phyloP scores from a whole-genome alignment of 352 stramenopile species.

The Pythium dissotocum region DNA sequence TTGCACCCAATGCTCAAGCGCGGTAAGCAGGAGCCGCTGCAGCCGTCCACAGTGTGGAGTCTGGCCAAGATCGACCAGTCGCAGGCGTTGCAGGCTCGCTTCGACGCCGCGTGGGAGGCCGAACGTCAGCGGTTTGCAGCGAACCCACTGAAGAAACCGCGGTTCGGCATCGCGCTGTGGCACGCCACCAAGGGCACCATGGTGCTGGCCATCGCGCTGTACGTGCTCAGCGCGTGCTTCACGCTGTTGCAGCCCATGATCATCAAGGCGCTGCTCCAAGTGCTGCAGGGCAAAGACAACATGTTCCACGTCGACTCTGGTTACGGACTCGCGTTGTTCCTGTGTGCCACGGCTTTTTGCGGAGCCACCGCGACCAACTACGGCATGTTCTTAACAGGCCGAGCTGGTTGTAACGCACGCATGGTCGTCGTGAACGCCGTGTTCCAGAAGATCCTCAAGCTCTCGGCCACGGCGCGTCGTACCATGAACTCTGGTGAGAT shows the following conservation, averaged over 20 bases:
- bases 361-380: constrained; percentile 49
- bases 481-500: constrained; percentile 58
- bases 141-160: constrained; percentile 18
- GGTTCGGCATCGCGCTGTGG: constrained; percentile 37
- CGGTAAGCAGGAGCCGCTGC: constrained; percentile 37
- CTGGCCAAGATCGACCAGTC: constrained; percentile 44
- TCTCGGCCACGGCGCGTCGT: constrained; percentile 35
- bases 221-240: constrained; percentile 38
- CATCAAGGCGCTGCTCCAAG: constrained; percentile 62
- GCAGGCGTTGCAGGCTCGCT: constrained; percentile 40
- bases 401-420: constrained; percentile 49
- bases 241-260: constrained; percentile 51
- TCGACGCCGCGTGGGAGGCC: constrained; percentile 39
- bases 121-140: not conserved
- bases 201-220: constrained; percentile 32
- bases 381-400: constrained; percentile 47
- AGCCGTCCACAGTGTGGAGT: constrained; percentile 43
- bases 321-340: constrained; percentile 44
- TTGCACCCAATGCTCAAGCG: constrained; percentile 42
- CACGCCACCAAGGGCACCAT: constrained; percentile 34
- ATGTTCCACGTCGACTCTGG: constrained; percentile 32
- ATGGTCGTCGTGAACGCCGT: constrained; percentile 63
- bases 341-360: constrained; percentile 40
- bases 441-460: constrained; percentile 53
- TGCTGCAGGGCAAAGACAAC: constrained; percentile 23